Evolutionary conservation across 1,284 basidiomycete genomes (phyloP).

Genomic region (Fomitopsis palustris): DNA sequence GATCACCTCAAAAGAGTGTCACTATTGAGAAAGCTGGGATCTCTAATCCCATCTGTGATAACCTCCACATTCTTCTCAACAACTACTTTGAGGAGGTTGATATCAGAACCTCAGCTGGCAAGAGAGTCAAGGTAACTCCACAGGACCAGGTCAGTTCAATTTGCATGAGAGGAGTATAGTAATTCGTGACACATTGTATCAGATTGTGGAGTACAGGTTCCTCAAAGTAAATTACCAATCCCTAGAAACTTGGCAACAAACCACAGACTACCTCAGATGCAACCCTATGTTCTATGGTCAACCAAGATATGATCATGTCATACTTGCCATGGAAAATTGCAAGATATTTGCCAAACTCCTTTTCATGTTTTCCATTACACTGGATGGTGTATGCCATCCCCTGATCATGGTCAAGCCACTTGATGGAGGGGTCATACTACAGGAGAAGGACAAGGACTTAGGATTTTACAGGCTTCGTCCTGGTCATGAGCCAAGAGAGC

Average conservation of each 20-base stretch:
- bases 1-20: background rate
- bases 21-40: background rate
- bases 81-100: background rate
- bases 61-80: background rate
- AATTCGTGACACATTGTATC: background rate
- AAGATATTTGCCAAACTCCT: background rate
- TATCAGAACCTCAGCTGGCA: background rate
- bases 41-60: background rate
- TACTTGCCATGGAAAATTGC: background rate
- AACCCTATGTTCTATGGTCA: background rate
- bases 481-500: background rate
- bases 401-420: background rate
- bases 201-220: background rate
- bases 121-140: background rate
- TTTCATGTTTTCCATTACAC: background rate
- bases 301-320: background rate
- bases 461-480: background rate
- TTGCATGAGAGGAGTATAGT: too few species aligned
- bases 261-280: background rate
- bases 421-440: background rate
- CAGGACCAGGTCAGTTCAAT: background rate
- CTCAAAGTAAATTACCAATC: background rate
- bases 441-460: background rate
- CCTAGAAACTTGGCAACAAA: background rate
- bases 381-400: background rate